phyloP scores from a whole-genome alignment of 169 alveolate genomes.

The Neospora caninum region DNA sequence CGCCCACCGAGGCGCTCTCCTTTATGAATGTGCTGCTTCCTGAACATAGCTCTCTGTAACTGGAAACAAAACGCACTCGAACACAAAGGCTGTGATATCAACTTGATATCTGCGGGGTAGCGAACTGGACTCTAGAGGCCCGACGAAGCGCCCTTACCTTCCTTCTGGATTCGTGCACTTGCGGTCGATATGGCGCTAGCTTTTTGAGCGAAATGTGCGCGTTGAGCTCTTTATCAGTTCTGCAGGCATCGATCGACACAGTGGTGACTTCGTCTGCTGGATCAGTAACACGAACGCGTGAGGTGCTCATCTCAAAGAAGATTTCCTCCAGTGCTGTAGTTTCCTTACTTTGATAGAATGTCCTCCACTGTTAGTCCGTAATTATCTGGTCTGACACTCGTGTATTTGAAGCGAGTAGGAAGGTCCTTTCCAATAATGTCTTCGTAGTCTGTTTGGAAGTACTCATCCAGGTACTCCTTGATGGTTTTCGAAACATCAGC shows the following conservation, averaged over 20 bases:
- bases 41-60: neutral
- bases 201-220: slow-evolving; percentile 77
- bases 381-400: slow-evolving; percentile 72
- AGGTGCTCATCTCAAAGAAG: neutral
- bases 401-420: slow-evolving; percentile 81
- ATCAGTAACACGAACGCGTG: neutral
- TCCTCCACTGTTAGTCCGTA: slow-evolving; percentile 82
- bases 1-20: neutral
- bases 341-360: slow-evolving; percentile 70
- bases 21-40: neutral
- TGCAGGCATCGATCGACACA: neutral
- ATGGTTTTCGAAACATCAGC: slow-evolving; percentile 43
- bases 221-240: slow-evolving; percentile 79
- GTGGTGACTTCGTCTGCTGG: neutral
- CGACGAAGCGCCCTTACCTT: neutral
- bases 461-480: slow-evolving; percentile 77
- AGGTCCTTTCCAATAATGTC: slow-evolving; percentile 81
- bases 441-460: slow-evolving; percentile 79
- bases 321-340: too few relatives aligned
- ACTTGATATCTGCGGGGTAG: neutral
- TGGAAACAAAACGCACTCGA: neutral
- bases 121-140: too few relatives aligned
- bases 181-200: slow-evolving; percentile 74
- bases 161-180: slow-evolving; percentile 22
- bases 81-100: too few relatives aligned